Percentiles rank a stretch among this genome's conserved stretches.
These are phyloP conservation scores for Gigaspora rosea DNA, from an alignment of 192 early-diverging fungal genomes.

Conservation along the genomic window DNA sequence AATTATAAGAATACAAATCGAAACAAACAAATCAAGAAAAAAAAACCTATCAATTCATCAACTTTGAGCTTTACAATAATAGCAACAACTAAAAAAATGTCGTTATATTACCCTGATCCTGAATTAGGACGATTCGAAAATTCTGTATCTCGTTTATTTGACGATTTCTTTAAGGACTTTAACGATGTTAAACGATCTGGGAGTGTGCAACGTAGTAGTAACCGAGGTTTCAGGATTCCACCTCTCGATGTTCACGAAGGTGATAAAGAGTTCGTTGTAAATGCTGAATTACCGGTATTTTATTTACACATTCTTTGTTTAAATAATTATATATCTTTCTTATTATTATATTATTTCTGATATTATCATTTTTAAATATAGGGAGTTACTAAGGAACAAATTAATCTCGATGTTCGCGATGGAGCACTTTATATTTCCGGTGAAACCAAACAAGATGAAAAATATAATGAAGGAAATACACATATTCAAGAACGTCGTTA, in stretches of 20 bases:
- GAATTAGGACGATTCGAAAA: not conserved
- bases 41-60: not conserved
- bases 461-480: constrained; percentile 41
- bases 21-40: not conserved
- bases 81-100: not conserved
- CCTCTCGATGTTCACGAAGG: constrained; percentile 5
- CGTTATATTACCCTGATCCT: not conserved
- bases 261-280: not conserved
- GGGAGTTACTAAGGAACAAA: constrained; percentile 57
- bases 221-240: not conserved
- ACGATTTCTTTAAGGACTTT: constrained; percentile 9
- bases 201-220: too few relatives aligned
- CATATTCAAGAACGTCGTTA: constrained; percentile 54
- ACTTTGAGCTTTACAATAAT: not conserved
- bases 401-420: constrained; percentile 52
- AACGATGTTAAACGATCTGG: not conserved
- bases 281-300: constrained; percentile 6
- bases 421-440: constrained; percentile 51
- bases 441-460: constrained; percentile 39
- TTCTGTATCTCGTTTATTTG: constrained; percentile 4
- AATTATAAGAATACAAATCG: not conserved
- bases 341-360: too few relatives aligned
- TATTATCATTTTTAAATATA: not conserved
- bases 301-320: not conserved
- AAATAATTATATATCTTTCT: not conserved